These are phyloP conservation scores for Alopecurus myosuroides DNA, from an alignment of 176 grass and related monocot species.

Conservation along the genomic window DNA sequence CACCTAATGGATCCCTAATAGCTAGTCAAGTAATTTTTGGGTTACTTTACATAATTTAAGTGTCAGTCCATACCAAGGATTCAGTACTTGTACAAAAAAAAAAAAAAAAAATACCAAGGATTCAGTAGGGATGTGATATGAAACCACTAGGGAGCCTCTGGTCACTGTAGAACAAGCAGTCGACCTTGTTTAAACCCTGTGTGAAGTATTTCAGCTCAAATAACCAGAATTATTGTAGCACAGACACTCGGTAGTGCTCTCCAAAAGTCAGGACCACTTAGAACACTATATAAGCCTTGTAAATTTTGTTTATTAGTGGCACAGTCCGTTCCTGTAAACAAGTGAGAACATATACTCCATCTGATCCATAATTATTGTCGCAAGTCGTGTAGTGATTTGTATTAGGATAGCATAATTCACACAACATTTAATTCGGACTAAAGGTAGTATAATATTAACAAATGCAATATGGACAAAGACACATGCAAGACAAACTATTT, in stretches of 20 bases:
- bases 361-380: no score
- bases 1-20: no score
- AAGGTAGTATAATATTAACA: no score
- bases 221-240: neutral
- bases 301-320: neutral
- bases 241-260: neutral
- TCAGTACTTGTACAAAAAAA: no score
- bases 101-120: neutral
- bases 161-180: neutral
- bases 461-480: neutral
- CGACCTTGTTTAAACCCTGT: neutral
- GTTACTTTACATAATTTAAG: neutral
- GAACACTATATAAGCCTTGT: neutral
- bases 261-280: neutral
- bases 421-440: no score
- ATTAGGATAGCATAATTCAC: no score
- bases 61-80: no score
- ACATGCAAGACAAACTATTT: neutral
- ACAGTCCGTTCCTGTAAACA: neutral
- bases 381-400: no score
- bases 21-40: no score
- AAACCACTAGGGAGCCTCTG: neutral
- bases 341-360: neutral
- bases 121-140: neutral
- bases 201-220: neutral